Evolutionary conservation across 768 basidiomycete species (phyloP), one percentile per base, ranked within the genome.

Genomic region (Gymnopilus junonius): DNA sequence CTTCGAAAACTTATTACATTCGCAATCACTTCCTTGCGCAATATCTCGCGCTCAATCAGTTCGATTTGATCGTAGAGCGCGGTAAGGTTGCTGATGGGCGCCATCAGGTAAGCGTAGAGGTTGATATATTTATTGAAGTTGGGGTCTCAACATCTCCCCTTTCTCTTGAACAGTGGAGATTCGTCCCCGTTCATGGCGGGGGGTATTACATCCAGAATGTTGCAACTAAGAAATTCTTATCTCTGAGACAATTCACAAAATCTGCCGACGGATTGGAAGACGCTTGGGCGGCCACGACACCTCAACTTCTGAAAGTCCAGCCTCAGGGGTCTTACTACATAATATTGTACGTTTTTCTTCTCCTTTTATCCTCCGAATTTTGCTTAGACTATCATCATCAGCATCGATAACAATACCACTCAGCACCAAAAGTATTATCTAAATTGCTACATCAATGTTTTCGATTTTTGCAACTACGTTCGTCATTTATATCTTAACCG

Each of bases 1-100:
- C 53, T 21, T 54, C 53, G 1, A 54, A 54, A 35, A 54, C 34
- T 37, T 54, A 54, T 37, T 54, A 54, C 32, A 54, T 54, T 23
- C 29, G 23, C 35, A 54, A 54, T 34, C 17, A 54, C n/a, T 54
- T 20, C 32, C 53, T 54, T 17, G 23, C 21, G 20, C 53, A 37
- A 54, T 54, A 54, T 25, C 53, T 54, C 17, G 15, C 34, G 32
- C 53, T 54, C 53, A 54, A 34, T 34, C 17, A 54, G 32, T 35
- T 8, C 31, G 53, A 54, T 14, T 21, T 54, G 12, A 29, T 54
- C 8, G 53, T 35, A 10, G 53, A 34, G 53, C 32, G 32, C 1
- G 23, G n/a, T n/a, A 54, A 37, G 53, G 34, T 54, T 37, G 53
- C 53, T 12, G 53, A 54, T 12, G 53, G 53, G 20, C 53, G 34